phyloP scores from a whole-genome alignment of 768 basidiomycete species.

The Megacollybia marginata region DNA sequence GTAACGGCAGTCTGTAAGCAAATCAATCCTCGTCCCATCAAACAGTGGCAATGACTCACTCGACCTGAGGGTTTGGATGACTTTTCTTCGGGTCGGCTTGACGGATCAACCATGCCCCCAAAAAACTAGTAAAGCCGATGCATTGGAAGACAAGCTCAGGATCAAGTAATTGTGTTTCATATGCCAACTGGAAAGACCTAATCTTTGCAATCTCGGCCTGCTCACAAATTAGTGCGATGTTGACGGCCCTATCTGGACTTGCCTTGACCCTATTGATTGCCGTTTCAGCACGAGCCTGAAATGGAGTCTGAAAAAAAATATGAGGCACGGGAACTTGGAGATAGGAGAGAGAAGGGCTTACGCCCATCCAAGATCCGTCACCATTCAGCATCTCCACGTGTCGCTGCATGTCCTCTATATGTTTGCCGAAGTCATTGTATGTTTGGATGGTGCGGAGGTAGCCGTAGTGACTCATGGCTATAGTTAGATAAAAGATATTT shows the following conservation, averaged over 20 bases:
- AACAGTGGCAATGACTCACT: slow-evolving; percentile 38
- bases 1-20: slow-evolving; percentile 68
- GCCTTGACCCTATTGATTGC: slow-evolving; percentile 77
- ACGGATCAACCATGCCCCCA: slow-evolving; percentile 91
- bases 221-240: background rate
- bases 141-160: slow-evolving; percentile 75
- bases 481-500: slow-evolving; percentile 84
- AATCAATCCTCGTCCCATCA: background rate
- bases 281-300: slow-evolving; percentile 71
- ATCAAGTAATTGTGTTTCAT: slow-evolving; percentile 79
- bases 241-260: background rate
- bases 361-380: slow-evolving; percentile 78
- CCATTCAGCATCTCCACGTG: slow-evolving; percentile 71
- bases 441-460: slow-evolving; percentile 74
- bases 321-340: background rate
- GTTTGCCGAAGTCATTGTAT: slow-evolving; percentile 65
- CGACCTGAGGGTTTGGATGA: slow-evolving; percentile 63
- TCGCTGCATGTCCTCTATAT: slow-evolving; percentile 68
- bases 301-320: slow-evolving; percentile 45
- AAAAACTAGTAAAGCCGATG: slow-evolving; percentile 80
- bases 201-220: slow-evolving; percentile 67
- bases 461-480: slow-evolving; percentile 87
- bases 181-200: slow-evolving; percentile 69
- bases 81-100: slow-evolving; percentile 74
- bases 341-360: slow-evolving; percentile 26